phyloP scores from a whole-genome alignment of 176 grass and related monocot species.

The Dactylis glomerata region DNA sequence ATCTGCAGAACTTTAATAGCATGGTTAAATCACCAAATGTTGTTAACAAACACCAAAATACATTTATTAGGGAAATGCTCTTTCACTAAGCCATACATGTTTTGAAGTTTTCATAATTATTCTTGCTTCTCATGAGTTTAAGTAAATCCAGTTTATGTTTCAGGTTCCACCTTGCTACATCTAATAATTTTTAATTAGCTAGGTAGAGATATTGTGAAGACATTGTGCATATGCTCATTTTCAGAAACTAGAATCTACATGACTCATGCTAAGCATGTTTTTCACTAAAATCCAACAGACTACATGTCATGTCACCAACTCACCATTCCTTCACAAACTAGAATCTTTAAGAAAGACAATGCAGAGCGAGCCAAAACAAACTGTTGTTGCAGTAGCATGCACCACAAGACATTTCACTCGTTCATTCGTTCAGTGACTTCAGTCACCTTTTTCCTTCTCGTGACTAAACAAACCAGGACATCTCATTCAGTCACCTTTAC shows the following conservation, averaged over 20 bases:
- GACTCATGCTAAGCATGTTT: background rate
- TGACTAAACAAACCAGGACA: conserved; percentile 16
- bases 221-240: background rate
- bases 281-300: background rate
- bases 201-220: background rate
- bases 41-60: too few relatives aligned
- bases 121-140: background rate
- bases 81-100: background rate
- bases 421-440: background rate
- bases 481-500: conserved; percentile 36
- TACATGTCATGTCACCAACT: background rate
- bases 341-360: conserved; percentile 30
- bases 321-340: background rate
- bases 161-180: background rate
- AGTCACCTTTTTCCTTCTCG: conserved; percentile 4
- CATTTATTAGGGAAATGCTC: too few relatives aligned
- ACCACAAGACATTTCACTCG: background rate
- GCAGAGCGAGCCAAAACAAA: conserved; percentile 17
- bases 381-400: conserved; percentile 19
- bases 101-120: background rate
- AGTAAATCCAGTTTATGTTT: background rate
- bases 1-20: too few relatives aligned
- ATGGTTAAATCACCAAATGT: too few relatives aligned
- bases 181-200: background rate
- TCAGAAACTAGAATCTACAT: background rate